Base-by-base conservation (phyloP, 441 rosid species). In the Brassica balearica region DNA sequence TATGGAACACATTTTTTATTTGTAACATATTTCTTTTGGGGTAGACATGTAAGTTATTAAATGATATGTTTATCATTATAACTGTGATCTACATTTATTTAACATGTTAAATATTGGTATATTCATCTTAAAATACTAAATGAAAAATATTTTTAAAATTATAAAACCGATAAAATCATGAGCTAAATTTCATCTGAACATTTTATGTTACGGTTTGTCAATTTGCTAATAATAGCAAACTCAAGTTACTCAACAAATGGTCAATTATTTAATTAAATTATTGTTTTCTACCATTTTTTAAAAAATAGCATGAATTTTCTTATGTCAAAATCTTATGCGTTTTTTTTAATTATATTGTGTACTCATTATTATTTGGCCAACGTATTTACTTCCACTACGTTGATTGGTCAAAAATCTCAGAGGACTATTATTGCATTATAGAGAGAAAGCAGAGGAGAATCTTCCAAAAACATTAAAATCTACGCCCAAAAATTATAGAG, bases 401-500 rank as follows among this genome's bases (percentile, higher is more conserved):
- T 48, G 34, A 34, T 72, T 78, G 77, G 71, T 79, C 70, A 73
- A 14, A 58, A 73, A 22, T 27, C 5, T 25, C 9, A 46, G 34
- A 29, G 34, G 34, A 29, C 34, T 29, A 29, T 29, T 29, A 29
- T 29, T 29, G 34, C 34, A 58, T 64, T 69, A 34, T 7, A 7
- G 3, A 72, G 65, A 27, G 62, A 67, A 67, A 46, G 64, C 29
- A 78, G 48, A 58, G 17, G 43, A 73, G 75, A 68, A 73, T 73
- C 78, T 62, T 15, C 77, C 70, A 68, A 67, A 66, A 59, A 46
- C 70, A 66, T 73, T 59, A 68, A 78, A 65, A 48, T 67, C 17
- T 79, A 61, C 62, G 23, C 62, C 22, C 10, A 66, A 56, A 36
- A 41, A 41, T 6, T n/a, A 61, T 9, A 61, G 25, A 68, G 12